These are phyloP conservation scores for Chlamydomonas urium DNA, from an alignment of 139 green algal genomes.

Conservation along the genomic window DNA sequence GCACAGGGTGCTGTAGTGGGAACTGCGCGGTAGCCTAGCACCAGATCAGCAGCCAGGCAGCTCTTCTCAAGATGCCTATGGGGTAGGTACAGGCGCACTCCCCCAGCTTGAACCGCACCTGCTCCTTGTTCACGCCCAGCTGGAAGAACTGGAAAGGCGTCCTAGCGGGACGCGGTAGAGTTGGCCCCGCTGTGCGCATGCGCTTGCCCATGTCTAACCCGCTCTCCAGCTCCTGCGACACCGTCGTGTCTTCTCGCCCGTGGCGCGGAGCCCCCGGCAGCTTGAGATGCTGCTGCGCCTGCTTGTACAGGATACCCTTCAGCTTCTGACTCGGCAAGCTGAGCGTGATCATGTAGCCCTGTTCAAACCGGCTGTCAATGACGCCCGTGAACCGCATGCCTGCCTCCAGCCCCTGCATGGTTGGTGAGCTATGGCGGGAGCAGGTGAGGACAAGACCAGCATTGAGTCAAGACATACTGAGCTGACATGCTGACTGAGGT, in stretches of 20 bases:
- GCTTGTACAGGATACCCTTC: conserved; percentile 10
- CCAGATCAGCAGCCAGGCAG: background rate
- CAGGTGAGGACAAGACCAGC: background rate
- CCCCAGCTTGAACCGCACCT: background rate
- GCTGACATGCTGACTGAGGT: background rate
- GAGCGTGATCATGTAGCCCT: conserved; percentile 12
- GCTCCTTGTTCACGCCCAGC: background rate
- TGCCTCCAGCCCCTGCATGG: background rate
- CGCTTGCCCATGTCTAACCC: background rate
- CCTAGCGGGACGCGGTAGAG: background rate
- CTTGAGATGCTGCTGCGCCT: background rate
- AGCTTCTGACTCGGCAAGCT: background rate
- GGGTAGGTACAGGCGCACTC: background rate
- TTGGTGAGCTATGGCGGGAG: background rate
- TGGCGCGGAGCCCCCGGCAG: background rate
- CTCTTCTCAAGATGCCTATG: background rate
- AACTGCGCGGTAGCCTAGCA: no score
- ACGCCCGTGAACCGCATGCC: conserved; percentile 1
- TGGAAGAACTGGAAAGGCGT: conserved; percentile 7
- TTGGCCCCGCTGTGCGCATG: background rate
- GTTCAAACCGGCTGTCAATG: conserved; percentile 4
- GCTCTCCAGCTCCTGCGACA: background rate
- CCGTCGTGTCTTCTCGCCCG: background rate
- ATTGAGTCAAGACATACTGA: background rate
- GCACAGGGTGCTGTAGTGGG: no score